Evolutionary conservation across 805 yeast genomes (phyloP).

Genomic region (Candida stauntonica): DNA sequence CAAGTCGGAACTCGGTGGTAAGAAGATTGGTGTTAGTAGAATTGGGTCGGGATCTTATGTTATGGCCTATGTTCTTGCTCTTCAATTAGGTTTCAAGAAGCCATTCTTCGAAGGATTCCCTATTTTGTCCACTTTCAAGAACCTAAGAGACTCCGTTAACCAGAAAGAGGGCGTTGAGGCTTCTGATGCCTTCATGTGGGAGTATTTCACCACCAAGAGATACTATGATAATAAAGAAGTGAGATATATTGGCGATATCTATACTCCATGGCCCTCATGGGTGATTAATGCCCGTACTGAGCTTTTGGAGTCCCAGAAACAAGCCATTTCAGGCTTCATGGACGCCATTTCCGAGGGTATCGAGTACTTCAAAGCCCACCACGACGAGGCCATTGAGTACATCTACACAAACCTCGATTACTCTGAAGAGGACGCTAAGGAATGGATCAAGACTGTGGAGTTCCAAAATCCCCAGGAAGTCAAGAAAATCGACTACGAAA

Average conservation of each 20-base stretch:
- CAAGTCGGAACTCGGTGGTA: conserved; percentile 52
- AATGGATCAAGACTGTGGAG: conserved; percentile 76
- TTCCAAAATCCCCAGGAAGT: conserved; percentile 36
- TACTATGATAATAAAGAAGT: conserved; percentile 79
- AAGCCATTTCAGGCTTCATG: conserved; percentile 38
- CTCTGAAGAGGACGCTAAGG: conserved; percentile 67
- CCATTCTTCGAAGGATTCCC: conserved; percentile 53
- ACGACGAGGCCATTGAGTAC: conserved; percentile 60
- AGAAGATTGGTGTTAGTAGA: conserved; percentile 72
- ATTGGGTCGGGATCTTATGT: conserved; percentile 91
- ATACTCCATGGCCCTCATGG: conserved; percentile 98
- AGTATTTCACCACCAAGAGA: conserved; percentile 80
- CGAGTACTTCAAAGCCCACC: conserved; percentile 52
- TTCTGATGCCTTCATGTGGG: conserved; percentile 95
- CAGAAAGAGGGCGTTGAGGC: conserved; percentile 37
- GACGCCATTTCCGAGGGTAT: conserved; percentile 63
- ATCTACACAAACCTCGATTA: conserved; percentile 72
- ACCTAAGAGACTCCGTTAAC: conserved; percentile 78
- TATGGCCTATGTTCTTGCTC: conserved; percentile 82
- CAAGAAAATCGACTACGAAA: conserved; percentile 10
- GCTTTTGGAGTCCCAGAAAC: conserved; percentile 30
- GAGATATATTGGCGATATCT: conserved; percentile 79
- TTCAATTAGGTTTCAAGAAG: conserved; percentile 47
- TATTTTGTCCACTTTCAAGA: conserved; percentile 62
- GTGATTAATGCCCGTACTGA: conserved; percentile 55